A percentile compares a stretch with the other conserved stretches of the same genome.
phyloP scores from a whole-genome alignment of 352 stramenopile genomes.

The Pythium pyrilobum region DNA sequence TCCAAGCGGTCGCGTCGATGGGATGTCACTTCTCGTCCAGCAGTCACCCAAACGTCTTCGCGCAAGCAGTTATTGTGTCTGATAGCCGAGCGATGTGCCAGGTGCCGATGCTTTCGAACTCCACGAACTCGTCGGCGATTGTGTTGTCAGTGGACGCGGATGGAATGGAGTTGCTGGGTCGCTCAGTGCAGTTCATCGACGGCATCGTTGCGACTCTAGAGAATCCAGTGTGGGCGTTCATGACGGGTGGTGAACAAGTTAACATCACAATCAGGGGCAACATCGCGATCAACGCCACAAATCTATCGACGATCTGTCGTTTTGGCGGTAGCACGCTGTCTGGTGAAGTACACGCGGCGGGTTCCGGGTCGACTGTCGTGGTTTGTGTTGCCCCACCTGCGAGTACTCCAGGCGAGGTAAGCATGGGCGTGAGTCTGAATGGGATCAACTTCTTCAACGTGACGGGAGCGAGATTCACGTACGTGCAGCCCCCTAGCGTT shows the following conservation, averaged over 20 bases:
- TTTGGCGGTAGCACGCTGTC: background rate
- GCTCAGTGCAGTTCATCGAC: background rate
- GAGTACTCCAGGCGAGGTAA: background rate
- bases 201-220: background rate
- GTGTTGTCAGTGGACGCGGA: background rate
- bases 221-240: background rate
- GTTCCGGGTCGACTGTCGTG: background rate
- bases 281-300: background rate
- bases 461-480: background rate
- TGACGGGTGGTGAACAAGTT: constrained; percentile 6
- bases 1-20: constrained; percentile 3
- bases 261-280: background rate
- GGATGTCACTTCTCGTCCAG: constrained; percentile 5
- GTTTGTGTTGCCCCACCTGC: background rate
- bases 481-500: background rate
- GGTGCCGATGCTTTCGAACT: background rate
- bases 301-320: background rate
- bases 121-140: background rate
- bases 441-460: constrained; percentile 8
- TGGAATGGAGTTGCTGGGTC: background rate
- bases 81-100: constrained; percentile 3
- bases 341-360: background rate
- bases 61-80: constrained; percentile 1
- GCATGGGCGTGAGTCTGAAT: constrained; percentile 8
- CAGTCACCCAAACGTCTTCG: background rate